A percentile compares a stretch with the other conserved stretches of the same genome.
Conservation (phyloP, 1,139 yeast genomes). For the Pichia sp. region DNA sequence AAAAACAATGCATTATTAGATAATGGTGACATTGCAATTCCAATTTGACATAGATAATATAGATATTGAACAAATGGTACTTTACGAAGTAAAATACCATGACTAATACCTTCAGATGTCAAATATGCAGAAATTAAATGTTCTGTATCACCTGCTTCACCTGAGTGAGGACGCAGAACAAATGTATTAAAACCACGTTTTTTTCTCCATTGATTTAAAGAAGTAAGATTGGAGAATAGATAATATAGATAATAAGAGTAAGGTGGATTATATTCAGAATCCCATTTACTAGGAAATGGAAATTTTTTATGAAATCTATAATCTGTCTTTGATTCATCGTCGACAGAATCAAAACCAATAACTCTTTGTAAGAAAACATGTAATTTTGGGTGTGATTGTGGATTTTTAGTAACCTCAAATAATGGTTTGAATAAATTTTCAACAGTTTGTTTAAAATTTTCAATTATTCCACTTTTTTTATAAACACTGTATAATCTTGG, state of each 20-base stretch:
- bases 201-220: slow-evolving; percentile 77
- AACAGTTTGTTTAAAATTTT: slow-evolving; percentile 68
- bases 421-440: slow-evolving; percentile 82
- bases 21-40: slow-evolving; percentile 98
- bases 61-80: slow-evolving; percentile 91
- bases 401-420: slow-evolving; percentile 83
- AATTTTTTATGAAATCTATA: slow-evolving; percentile 71
- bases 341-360: slow-evolving; percentile 96
- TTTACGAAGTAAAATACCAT: slow-evolving; percentile 88
- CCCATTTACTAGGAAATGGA: slow-evolving; percentile 84
- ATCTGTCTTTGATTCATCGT: slow-evolving; percentile 93
- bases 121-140: slow-evolving; percentile 88
- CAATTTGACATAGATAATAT: slow-evolving; percentile 89
- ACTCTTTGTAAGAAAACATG: slow-evolving; percentile 87
- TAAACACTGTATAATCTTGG: slow-evolving; percentile 91
- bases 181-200: slow-evolving; percentile 76
- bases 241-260: slow-evolving; percentile 92
- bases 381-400: slow-evolving; percentile 80
- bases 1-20: slow-evolving; percentile 93
- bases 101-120: slow-evolving; percentile 88
- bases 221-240: slow-evolving; percentile 75
- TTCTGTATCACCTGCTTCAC: slow-evolving; percentile 99
- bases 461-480: slow-evolving; percentile 66
- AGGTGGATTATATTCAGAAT: slow-evolving; percentile 79
- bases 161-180: slow-evolving; percentile 94